Base-by-base conservation (phyloP, 331 rosid species). In the Acacia pycnantha region DNA sequence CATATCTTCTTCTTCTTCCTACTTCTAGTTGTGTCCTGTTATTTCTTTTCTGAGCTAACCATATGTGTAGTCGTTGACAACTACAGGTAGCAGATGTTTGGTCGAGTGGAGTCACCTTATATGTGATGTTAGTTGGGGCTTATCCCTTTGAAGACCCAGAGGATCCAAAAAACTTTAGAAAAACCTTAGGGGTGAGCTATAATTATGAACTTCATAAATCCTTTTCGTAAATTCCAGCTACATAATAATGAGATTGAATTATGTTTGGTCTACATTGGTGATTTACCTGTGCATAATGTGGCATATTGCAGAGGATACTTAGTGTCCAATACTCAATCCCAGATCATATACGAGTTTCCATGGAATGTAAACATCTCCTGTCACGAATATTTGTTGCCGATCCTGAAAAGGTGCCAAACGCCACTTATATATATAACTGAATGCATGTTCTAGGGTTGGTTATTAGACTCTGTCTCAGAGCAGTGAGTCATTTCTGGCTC, bases 41-140 rank as follows among this genome's bases (percentile, higher is more conserved):
- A 16, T 29, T 56, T 74, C 33, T 27, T 73, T 61, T 67, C 50
- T 40, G 74, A 62, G 50, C 76, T 64, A 69, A 70, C 67, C 64
- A 56, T 82, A 21, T 15, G 24, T 78, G n/a, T 59, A 71, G 56
- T 78, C 70, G 35, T 68, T 46, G 68, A 69, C 71, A 37, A 77
- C 47, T 79, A 72, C 77, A 94, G 97, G 86, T 92, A 85, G 94
- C 98, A 82, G 98, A 94, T 86, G 95, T 94, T 84, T 94, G 98
- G 97, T 94, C 98, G 53, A 92, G 98, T 85, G 98, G 98, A 58
- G 98, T 94, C 74, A 90, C 97, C 78, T 87, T 94, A 78, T 92
- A 86, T 75, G 97, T 94, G 82, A 94, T 94, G 98, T 77, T 94
- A 67, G 86, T 92, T 29, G 98, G 98, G 44, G 89, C 90, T 58